These are phyloP conservation scores for Paramyrothecium sp. DNA, from an alignment of 2,329 filamentous ascomycete genomes.

Conservation along the genomic window DNA sequence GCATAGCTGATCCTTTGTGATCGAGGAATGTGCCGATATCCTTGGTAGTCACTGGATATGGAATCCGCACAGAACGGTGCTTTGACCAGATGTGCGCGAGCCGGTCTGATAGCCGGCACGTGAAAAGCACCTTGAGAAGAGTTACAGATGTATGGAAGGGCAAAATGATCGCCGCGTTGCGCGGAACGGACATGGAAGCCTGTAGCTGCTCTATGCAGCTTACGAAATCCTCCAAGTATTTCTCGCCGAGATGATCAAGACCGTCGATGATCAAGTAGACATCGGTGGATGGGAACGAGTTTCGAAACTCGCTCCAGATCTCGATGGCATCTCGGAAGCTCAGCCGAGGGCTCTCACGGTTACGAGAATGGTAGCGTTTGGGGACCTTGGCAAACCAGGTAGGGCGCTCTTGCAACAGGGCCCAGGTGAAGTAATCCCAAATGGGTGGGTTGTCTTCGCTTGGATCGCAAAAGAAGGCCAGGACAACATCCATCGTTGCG, in stretches of 20 bases:
- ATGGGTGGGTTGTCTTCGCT: conserved; percentile 13
- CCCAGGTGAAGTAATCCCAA: conserved; percentile 16
- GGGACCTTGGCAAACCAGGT: conserved; percentile 13
- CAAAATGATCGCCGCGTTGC: neutral
- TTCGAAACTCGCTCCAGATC: conserved; percentile 13
- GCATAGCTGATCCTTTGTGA: neutral
- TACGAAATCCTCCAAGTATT: neutral
- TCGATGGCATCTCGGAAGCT: conserved; percentile 11
- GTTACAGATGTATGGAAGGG: neutral
- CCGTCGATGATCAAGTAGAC: conserved; percentile 20
- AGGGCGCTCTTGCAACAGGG: conserved; percentile 9
- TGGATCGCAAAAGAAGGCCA: conserved; percentile 17
- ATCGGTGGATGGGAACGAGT: neutral
- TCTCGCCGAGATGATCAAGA: conserved; percentile 12
- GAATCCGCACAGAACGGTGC: neutral
- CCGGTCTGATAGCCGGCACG: neutral
- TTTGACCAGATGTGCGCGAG: neutral
- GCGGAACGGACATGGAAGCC: neutral
- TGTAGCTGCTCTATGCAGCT: neutral
- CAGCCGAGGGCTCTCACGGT: conserved; percentile 5
- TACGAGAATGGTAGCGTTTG: conserved; percentile 1
- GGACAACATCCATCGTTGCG: conserved; percentile 8
- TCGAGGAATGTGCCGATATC: neutral
- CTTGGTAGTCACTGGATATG: neutral
- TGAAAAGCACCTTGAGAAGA: neutral